Evolutionary conservation across 2,329 filamentous ascomycete species (phyloP).

Genomic region (Cladosporium phlei): DNA sequence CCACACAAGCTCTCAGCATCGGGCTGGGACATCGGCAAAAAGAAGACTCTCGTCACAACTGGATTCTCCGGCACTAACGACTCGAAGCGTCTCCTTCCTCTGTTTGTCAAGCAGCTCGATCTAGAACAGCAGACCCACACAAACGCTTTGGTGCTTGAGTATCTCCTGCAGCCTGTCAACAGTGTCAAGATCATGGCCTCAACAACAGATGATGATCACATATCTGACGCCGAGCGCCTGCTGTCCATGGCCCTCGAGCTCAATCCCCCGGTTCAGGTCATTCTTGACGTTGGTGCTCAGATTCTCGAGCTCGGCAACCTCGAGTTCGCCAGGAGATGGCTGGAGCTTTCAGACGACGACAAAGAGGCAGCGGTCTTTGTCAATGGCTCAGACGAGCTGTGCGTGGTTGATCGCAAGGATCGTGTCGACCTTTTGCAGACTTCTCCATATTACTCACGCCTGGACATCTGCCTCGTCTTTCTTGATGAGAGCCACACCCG

Average conservation of each 20-base stretch:
- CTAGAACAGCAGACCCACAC: slow-evolving; percentile 56
- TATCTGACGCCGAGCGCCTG: slow-evolving; percentile 30
- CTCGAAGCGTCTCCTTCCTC: slow-evolving; percentile 53
- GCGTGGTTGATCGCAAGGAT: slow-evolving; percentile 48
- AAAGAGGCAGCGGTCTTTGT: slow-evolving; percentile 55
- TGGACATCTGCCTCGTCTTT: slow-evolving; percentile 60
- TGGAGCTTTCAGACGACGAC: slow-evolving; percentile 31
- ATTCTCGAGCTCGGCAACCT: slow-evolving; percentile 60
- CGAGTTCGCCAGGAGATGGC: slow-evolving; percentile 52
- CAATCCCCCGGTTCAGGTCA: slow-evolving; percentile 47
- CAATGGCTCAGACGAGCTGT: slow-evolving; percentile 51
- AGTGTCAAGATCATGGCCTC: slow-evolving; percentile 17
- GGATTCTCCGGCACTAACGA: slow-evolving; percentile 73
- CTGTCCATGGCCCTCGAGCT: slow-evolving; percentile 43
- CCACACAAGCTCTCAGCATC: slow-evolving; percentile 58
- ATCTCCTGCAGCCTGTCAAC: slow-evolving; percentile 55
- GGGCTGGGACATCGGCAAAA: slow-evolving; percentile 60
- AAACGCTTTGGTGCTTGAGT: slow-evolving; percentile 60
- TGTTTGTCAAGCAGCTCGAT: slow-evolving; percentile 59
- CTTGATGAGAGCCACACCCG: slow-evolving; percentile 67
- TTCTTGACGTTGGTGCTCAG: slow-evolving; percentile 68
- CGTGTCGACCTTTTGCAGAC: slow-evolving; percentile 47
- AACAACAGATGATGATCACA: background rate
- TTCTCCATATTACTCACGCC: slow-evolving; percentile 54
- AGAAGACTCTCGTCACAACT: slow-evolving; percentile 53